Percentiles rank a stretch among this genome's conserved stretches.
Evolutionary conservation across 805 yeast species (phyloP).

Genomic region (Komagataella mondaviorum): DNA sequence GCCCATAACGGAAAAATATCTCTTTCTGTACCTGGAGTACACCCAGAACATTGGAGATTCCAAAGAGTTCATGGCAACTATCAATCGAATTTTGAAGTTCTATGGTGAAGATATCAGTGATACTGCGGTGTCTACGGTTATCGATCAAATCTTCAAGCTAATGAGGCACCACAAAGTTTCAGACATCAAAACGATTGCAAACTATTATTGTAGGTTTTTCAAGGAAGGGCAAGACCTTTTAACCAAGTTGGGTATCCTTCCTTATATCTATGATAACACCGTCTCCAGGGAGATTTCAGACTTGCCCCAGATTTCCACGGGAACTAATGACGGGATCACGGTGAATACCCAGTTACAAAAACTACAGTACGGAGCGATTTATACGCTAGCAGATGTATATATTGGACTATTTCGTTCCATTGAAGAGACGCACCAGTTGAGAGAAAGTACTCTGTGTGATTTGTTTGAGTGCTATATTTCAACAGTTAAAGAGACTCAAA

Average conservation of each 20-base stretch:
- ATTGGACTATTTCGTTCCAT: background rate
- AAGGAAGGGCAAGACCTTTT: background rate
- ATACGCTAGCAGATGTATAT: background rate
- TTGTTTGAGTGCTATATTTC: background rate
- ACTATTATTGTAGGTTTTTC: background rate
- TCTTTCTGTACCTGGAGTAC: background rate
- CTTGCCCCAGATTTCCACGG: background rate
- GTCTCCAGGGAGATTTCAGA: background rate
- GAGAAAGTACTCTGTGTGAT: background rate
- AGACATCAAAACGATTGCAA: background rate
- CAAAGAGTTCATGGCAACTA: background rate
- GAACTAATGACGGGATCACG: background rate
- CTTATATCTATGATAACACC: background rate
- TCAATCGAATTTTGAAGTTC: background rate
- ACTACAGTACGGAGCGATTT: background rate
- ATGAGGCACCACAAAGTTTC: background rate
- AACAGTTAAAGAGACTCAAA: background rate
- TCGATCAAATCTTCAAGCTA: background rate
- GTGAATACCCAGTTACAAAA: background rate
- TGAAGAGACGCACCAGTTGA: background rate
- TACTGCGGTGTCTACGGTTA: background rate
- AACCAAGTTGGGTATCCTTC: background rate
- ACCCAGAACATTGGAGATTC: background rate
- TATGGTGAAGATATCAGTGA: background rate
- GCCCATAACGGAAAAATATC: background rate